phyloP scores from a whole-genome alignment of 2,329 filamentous ascomycete species.

The Dothideomycetes sp. region DNA sequence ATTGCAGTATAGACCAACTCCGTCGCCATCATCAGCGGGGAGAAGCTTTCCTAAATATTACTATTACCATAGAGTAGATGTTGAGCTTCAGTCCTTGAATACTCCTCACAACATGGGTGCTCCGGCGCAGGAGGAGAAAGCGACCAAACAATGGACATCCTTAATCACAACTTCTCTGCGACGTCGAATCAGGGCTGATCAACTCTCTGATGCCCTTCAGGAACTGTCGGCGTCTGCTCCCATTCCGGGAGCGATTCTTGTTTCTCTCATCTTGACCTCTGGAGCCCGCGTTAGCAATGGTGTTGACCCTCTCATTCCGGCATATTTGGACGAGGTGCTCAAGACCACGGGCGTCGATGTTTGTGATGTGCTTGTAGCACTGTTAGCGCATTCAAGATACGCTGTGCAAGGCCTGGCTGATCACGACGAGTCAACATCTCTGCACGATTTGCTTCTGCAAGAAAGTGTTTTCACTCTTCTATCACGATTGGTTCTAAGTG shows the following conservation, averaged over 20 bases:
- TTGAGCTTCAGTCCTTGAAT: too few relatives aligned
- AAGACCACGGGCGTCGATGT: constrained; percentile 13
- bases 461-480: constrained; percentile 21
- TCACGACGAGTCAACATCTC: not conserved
- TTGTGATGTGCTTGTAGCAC: constrained; percentile 17
- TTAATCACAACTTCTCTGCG: constrained; percentile 8
- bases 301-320: constrained; percentile 17
- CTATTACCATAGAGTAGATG: too few relatives aligned
- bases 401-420: not conserved
- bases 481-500: constrained; percentile 14
- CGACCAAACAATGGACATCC: constrained; percentile 8
- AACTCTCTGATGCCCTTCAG: constrained; percentile 6
- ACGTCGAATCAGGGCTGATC: constrained; percentile 7
- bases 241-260: constrained; percentile 5
- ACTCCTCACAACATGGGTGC: not conserved
- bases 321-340: constrained; percentile 18
- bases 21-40: too few relatives aligned
- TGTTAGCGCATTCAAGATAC: constrained; percentile 18
- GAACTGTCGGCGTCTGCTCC: constrained; percentile 5
- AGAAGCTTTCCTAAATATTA: too few relatives aligned
- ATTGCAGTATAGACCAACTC: too few relatives aligned
- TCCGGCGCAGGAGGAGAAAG: not conserved
- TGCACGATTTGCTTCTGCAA: constrained; percentile 18
- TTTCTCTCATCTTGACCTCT: constrained; percentile 6
- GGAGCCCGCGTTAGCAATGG: constrained; percentile 1